phyloP scores from a whole-genome alignment of 1,284 basidiomycete species.

The Ganoderma lingzhi region DNA sequence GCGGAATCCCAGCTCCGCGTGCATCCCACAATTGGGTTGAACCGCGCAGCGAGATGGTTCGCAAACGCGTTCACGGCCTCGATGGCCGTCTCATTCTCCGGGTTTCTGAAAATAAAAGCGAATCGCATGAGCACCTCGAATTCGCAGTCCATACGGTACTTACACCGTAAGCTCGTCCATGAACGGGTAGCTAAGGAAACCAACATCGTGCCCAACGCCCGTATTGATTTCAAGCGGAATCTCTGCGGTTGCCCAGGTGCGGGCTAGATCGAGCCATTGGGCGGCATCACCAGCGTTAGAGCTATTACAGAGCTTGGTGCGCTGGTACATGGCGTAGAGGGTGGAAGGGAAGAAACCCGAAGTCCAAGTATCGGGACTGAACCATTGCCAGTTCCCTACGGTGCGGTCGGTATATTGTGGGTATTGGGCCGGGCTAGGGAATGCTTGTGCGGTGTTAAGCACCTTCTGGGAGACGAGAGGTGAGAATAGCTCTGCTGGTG shows the following conservation, averaged over 20 bases:
- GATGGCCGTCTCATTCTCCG: slow-evolving; percentile 47
- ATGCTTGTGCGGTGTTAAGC: slow-evolving; percentile 55
- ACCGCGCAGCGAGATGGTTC: slow-evolving; percentile 48
- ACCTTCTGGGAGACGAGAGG: slow-evolving; percentile 63
- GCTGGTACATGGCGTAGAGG: slow-evolving; percentile 63
- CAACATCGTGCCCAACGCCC: slow-evolving; percentile 69
- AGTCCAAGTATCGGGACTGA: slow-evolving; percentile 68
- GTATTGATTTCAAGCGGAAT: slow-evolving; percentile 55
- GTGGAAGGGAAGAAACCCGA: slow-evolving; percentile 73
- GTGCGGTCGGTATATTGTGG: slow-evolving; percentile 63
- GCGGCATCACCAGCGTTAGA: slow-evolving; percentile 39
- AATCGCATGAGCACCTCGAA: neutral
- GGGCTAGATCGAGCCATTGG: slow-evolving; percentile 59
- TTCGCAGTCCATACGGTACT: slow-evolving; percentile 18
- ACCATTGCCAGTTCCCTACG: slow-evolving; percentile 59
- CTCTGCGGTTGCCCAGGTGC: slow-evolving; percentile 57
- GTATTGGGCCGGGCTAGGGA: slow-evolving; percentile 53
- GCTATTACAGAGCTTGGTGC: slow-evolving; percentile 54
- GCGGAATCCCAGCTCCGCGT: slow-evolving; percentile 63
- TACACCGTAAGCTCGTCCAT: slow-evolving; percentile 47
- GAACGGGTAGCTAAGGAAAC: slow-evolving; percentile 75
- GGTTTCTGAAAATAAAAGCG: slow-evolving; percentile 43
- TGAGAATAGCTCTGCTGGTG: slow-evolving; percentile 58
- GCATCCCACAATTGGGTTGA: slow-evolving; percentile 52
- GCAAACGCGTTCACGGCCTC: slow-evolving; percentile 50